Base-by-base conservation (phyloP, 108 stramenopile species). In the Conticribra weissflogii region DNA sequence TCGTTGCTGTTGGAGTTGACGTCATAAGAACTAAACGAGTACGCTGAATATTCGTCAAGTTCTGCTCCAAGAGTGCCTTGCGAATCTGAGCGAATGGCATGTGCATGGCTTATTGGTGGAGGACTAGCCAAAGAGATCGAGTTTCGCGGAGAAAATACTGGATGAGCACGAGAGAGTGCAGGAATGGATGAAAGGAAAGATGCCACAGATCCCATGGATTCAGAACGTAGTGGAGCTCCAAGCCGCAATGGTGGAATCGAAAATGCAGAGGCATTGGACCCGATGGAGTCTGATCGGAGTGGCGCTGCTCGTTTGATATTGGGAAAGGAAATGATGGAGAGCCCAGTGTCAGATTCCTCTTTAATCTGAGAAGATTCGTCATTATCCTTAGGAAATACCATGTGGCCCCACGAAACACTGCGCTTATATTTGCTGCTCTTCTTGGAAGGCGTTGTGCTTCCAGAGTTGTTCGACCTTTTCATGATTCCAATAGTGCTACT, bases 271-370 rank as follows among this genome's bases (percentile, higher is more conserved):
- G 54, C 47, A 18, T 18, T 71, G 23, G 76, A 78, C 29, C 56
- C 50, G 28, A 78, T 44, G 25, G 78, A 79, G 47, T 79, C 71
- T 16, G 78, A 79, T 54, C 78, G 78, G 17, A 79, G 45, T 7
- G 78, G 78, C 12, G 59, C 65, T 18, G 78, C 78, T 17, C 59
- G 65, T 16, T 66, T 53, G 9, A 79, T 57, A 44, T 79, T 71
- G 30, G 78, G 78, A 28, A 79, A 79, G 23, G 78, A 79, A 22
- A 79, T 66, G 48, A 79, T 61, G 3, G 78, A 79, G 14, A 79
- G n/a, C 16, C 60, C 59, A 44, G 31, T 48, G 2, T 55, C 70
- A 22, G 64, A 36, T 49, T 77, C 63, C 21, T 63, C 0, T 49
- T 3, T 49, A 30, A 49, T 24, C 62, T 48, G 25, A 28, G 52